Base-by-base conservation (phyloP, 306 rosid genomes). In the Parietaria judaica region DNA sequence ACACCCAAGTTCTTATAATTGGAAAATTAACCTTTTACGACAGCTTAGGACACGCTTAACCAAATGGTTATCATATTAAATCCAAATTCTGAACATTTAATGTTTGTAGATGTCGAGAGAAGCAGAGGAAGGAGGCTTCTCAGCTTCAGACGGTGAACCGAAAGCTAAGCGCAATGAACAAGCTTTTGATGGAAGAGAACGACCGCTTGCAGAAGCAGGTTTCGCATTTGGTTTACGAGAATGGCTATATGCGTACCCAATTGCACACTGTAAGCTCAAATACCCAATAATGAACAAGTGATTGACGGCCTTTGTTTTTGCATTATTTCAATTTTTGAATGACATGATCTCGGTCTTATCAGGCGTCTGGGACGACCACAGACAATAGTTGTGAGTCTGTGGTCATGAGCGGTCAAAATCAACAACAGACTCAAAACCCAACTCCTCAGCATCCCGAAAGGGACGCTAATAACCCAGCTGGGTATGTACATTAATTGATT, bases 371-470 rank as follows among this genome's bases (percentile, higher is more conserved):
- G 56, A 82, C 88, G 56, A 88, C 98, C 72, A 88, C 98, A 68
- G 96, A 92, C 83, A 86, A 80, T 79, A 92, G 96, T 89, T 92
- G 98, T 77, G 96, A 92, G 87, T 92, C 98, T 80, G 98, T 92
- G 87, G 98, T 92, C 80, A 77, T 92, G 94, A 92, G 86, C 74
- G 98, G 98, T 92, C 98, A 91, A 78, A 79, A 81, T 51, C 96
- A 85, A 82, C 86, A 77, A 65, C 96, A 92, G 13, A 8, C 8
- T 92, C 96, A 80, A 79, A 92, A 88, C 88, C 95, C 94, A 92
- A 78, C 87, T 16, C 79, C 92, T 80, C 95, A 83, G 95, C 98
- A 82, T 70, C 86, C 95, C 41, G 80, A 83, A 11, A 78, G 88
- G 88, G 98, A 92, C 78, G 95, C 83, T 9, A 92, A 80, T 81